Percentiles rank a stretch among this genome's conserved stretches.
Conservation (phyloP, 1,139 yeast genomes). For the Hyphopichia pseudoburtonii region DNA sequence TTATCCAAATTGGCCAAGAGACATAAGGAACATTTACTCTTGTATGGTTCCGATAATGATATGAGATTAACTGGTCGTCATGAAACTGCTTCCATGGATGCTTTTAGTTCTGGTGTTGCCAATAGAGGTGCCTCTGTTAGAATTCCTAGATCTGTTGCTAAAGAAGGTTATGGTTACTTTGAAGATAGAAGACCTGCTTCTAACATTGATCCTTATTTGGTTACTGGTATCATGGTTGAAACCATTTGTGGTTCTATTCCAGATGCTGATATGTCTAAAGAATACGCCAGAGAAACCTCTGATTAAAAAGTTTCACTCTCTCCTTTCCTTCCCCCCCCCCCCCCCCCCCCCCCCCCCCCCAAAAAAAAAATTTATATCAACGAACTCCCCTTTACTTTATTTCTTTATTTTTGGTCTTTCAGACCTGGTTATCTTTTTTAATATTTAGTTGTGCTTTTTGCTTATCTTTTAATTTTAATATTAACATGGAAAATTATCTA, state of each 20-base stretch:
- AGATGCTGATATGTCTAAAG: slow-evolving; percentile 93
- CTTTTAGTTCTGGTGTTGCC: slow-evolving; percentile 96
- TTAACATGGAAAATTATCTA: too few relatives aligned
- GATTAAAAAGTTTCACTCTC: slow-evolving; percentile 17
- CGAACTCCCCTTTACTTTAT: background rate
- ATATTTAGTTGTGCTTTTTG: too few relatives aligned
- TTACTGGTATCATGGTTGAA: slow-evolving; percentile 97
- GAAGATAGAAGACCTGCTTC: slow-evolving; percentile 99
- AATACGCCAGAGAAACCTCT: slow-evolving; percentile 70
- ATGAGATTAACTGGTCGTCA: slow-evolving; percentile 96
- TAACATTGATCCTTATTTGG: slow-evolving; percentile 97
- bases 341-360: background rate
- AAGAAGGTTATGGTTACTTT: slow-evolving; percentile 96
- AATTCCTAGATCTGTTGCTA: slow-evolving; percentile 98
- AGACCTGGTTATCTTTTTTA: too few relatives aligned
- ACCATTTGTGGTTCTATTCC: slow-evolving; percentile 94
- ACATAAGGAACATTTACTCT: slow-evolving; percentile 93
- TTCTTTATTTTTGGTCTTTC: background rate
- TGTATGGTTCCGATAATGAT: slow-evolving; percentile 94
- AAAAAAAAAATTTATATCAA: too few relatives aligned
- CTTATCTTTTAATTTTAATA: too few relatives aligned
- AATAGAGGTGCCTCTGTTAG: slow-evolving; percentile 99
- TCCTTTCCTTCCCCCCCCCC: background rate
- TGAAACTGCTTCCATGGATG: slow-evolving; percentile 93
- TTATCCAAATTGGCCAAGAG: slow-evolving; percentile 92